Evolutionary conservation across 805 yeast species (phyloP).

Genomic region (Hanseniaspora guilliermondii): DNA sequence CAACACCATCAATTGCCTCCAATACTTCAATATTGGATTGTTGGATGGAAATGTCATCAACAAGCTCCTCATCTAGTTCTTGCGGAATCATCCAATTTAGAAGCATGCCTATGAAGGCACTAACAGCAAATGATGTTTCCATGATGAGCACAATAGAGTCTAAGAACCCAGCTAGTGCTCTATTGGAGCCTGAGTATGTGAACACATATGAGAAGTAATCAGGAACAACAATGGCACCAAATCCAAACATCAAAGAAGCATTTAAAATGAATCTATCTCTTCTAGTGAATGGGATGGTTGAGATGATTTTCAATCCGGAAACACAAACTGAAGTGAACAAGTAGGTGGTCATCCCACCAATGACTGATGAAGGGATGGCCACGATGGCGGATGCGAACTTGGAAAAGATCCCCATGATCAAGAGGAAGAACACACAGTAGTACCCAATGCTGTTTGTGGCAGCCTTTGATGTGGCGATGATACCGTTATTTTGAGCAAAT

Average conservation of each 20-base stretch:
- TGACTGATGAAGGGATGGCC: conserved; percentile 62
- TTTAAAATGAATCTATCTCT: conserved; percentile 65
- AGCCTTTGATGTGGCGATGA: conserved; percentile 80
- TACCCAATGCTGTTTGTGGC: conserved; percentile 77
- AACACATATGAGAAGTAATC: conserved; percentile 54
- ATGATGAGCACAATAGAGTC: conserved; percentile 57
- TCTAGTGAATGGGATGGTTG: conserved; percentile 43
- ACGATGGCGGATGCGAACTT: conserved; percentile 84
- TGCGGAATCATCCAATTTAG: conserved; percentile 53
- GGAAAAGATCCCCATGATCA: conserved; percentile 78
- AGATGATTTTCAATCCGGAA: conserved; percentile 56
- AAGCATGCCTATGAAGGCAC: conserved; percentile 52
- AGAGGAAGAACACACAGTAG: conserved; percentile 66
- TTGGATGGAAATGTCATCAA: conserved; percentile 22
- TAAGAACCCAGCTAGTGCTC: conserved; percentile 45
- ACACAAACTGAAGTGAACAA: conserved; percentile 65
- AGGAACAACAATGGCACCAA: conserved; percentile 54
- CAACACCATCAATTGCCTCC: conserved; percentile 18
- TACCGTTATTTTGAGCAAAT: conserved; percentile 93
- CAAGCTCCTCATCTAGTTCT: conserved; percentile 35
- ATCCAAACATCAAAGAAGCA: conserved; percentile 49
- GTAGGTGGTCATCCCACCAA: conserved; percentile 83
- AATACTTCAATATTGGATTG: conserved; percentile 21
- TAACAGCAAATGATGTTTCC: conserved; percentile 62
- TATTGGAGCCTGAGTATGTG: conserved; percentile 52